Evolutionary conservation across 176 grass and related monocot genomes (phyloP).

Genomic region (Secale cereale): DNA sequence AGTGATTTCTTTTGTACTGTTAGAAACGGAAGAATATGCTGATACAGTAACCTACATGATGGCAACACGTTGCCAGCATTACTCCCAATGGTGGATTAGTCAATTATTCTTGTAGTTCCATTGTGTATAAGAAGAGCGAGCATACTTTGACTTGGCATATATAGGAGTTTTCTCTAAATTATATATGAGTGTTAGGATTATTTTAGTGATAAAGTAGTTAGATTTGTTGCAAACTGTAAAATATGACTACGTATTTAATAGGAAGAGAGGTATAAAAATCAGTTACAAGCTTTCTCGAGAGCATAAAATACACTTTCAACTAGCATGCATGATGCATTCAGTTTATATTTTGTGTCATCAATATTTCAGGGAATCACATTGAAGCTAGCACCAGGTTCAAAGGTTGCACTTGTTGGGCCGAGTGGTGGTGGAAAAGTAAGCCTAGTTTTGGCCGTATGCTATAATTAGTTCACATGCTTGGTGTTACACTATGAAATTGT

Average conservation of each 20-base stretch:
- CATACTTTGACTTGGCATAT: background rate
- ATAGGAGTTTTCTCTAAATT: background rate
- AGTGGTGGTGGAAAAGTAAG: constrained; percentile 96
- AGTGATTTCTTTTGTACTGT: background rate
- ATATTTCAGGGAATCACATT: constrained; percentile 85
- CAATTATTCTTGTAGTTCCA: background rate
- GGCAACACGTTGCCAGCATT: background rate
- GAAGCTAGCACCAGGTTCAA: constrained; percentile 84
- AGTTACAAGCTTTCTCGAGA: background rate
- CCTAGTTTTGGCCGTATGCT: background rate
- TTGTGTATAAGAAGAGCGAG: background rate
- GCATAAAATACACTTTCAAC: background rate
- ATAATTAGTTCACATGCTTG: background rate
- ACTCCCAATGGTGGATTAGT: background rate
- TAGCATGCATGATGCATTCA: background rate
- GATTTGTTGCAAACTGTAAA: background rate
- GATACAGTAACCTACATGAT: background rate
- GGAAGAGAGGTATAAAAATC: background rate
- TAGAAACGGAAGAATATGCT: background rate
- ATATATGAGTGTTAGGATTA: background rate
- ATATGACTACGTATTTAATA: background rate
- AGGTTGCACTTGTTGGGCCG: constrained; percentile 97
- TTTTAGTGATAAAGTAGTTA: background rate
- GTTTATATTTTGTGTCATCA: background rate
- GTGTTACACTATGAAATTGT: constrained; percentile 4